These are phyloP conservation scores for Aquilaria sinensis DNA, from an alignment of 345 rosid species.

Conservation along the genomic window DNA sequence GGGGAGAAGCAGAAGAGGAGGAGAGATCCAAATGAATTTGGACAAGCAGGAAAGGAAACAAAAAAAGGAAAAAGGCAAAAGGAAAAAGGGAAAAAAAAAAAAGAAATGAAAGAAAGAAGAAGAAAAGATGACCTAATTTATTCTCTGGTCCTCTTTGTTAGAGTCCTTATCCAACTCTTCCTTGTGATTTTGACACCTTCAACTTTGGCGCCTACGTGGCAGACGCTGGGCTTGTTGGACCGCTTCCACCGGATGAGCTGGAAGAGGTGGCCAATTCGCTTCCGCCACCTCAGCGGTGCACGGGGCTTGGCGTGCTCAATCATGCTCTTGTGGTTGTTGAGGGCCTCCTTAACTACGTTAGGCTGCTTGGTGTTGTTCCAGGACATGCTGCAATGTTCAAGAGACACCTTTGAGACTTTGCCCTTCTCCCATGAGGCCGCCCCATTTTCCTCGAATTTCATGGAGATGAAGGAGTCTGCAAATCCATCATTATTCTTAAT, in stretches of 20 bases:
- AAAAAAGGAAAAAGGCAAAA: too few species aligned
- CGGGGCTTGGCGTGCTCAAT: constrained; percentile 58
- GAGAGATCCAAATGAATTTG: too few species aligned
- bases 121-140: neutral
- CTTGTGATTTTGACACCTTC: constrained; percentile 64
- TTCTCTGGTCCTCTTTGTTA: constrained; percentile 68
- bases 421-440: constrained; percentile 84
- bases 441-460: constrained; percentile 82
- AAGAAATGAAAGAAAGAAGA: too few species aligned
- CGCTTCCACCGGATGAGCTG: constrained; percentile 75
- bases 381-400: constrained; percentile 39
- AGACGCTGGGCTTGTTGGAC: constrained; percentile 47
- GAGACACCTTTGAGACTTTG: constrained; percentile 45
- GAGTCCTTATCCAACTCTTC: constrained; percentile 81
- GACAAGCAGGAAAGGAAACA: too few species aligned
- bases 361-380: constrained; percentile 19
- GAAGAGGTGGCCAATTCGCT: constrained; percentile 74
- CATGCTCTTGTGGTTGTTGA: constrained; percentile 34
- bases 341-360: constrained; percentile 4
- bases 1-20: too few species aligned
- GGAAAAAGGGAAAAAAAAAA: too few species aligned
- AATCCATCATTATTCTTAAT: neutral
- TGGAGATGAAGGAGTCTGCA: constrained; percentile 91
- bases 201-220: constrained; percentile 67
- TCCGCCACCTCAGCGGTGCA: constrained; percentile 80